Evolutionary conservation across 2,329 filamentous ascomycete genomes (phyloP).

Genomic region (Colletotrichum sp.): DNA sequence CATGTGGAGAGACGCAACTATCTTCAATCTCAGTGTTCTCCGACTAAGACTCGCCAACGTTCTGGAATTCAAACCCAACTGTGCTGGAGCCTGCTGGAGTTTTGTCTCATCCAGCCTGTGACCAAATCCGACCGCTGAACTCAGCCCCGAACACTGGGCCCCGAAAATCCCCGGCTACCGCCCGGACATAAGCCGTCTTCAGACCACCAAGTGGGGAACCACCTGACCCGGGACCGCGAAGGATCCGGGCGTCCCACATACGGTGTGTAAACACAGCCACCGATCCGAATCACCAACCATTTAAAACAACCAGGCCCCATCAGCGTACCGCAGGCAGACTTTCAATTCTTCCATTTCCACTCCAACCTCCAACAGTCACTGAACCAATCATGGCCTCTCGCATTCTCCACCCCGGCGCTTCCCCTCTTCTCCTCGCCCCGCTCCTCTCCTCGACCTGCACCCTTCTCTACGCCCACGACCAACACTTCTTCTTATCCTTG

Average conservation of each 20-base stretch:
- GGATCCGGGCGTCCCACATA: background rate
- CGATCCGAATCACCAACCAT: background rate
- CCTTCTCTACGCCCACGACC: slow-evolving; percentile 31
- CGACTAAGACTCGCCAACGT: background rate
- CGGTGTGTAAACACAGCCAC: background rate
- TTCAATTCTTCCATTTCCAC: background rate
- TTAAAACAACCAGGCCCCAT: background rate
- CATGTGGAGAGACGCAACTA: background rate
- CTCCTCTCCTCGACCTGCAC: slow-evolving; percentile 33
- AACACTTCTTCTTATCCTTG: slow-evolving; percentile 18
- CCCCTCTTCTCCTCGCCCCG: slow-evolving; percentile 31
- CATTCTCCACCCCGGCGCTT: slow-evolving; percentile 22
- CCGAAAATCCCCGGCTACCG: background rate
- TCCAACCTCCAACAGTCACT: background rate
- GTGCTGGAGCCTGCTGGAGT: background rate
- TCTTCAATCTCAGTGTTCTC: background rate
- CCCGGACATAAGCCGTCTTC: background rate
- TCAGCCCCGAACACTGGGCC: background rate
- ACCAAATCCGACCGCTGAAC: background rate
- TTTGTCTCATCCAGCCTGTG: background rate
- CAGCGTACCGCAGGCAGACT: background rate
- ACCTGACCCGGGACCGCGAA: background rate
- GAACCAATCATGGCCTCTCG: slow-evolving; percentile 24
- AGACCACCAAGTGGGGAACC: background rate
- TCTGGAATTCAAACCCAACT: background rate